These are phyloP conservation scores for Delitschia confertaspora DNA, from an alignment of 495 filamentous ascomycete species.

Conservation along the genomic window DNA sequence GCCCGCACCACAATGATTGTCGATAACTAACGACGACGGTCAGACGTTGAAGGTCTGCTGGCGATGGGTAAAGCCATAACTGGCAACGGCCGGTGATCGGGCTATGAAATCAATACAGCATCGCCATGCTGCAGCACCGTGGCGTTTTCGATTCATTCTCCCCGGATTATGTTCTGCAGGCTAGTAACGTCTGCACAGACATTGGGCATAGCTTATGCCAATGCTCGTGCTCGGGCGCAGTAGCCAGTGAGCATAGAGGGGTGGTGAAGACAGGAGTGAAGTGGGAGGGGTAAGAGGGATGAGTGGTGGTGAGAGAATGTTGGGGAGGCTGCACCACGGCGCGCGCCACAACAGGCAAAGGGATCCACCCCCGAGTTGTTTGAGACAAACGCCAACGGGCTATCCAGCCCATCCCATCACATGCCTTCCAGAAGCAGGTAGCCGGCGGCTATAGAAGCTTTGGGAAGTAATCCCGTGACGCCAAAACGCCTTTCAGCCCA, in stretches of 20 bases:
- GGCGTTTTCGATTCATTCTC: constrained; percentile 18
- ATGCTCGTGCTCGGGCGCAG: constrained; percentile 18
- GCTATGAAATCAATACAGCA: constrained; percentile 23
- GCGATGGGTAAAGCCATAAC: constrained; percentile 3
- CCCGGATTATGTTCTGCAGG: constrained; percentile 20
- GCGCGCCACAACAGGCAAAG: constrained; percentile 10
- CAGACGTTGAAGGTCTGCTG: constrained; percentile 6
- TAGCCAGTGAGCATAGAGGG: too few species aligned
- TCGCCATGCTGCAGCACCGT: constrained; percentile 23
- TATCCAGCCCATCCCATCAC: too few species aligned
- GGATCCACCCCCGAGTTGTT: constrained; percentile 2
- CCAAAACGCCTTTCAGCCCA: not conserved
- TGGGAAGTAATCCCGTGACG: too few species aligned
- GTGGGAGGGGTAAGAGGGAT: too few species aligned
- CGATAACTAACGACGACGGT: constrained; percentile 3
- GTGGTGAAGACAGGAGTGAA: too few species aligned
- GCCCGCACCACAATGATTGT: constrained; percentile 4
- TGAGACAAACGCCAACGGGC: constrained; percentile 16
- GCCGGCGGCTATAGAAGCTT: not conserved
- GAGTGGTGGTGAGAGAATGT: constrained; percentile 2
- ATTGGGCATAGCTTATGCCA: constrained; percentile 11
- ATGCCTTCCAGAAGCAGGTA: constrained; percentile 14
- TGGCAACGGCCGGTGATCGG: not conserved
- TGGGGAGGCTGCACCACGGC: constrained; percentile 1
- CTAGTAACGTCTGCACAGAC: constrained; percentile 11